These are phyloP conservation scores for Eleusine coracana DNA, from an alignment of 176 grass and related monocot species.

Conservation along the genomic window DNA sequence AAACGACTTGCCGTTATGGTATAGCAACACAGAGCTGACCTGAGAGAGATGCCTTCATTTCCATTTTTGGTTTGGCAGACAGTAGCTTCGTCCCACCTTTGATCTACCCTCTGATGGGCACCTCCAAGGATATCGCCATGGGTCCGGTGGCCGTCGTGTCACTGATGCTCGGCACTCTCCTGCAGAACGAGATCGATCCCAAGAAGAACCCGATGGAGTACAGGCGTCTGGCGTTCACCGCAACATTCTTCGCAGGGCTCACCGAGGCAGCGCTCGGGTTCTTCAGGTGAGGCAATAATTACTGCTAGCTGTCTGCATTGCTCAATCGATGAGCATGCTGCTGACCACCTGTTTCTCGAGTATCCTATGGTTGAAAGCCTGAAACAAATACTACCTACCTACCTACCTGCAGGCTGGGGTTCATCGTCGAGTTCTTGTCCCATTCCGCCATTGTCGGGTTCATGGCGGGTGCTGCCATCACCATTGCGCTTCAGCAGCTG, in stretches of 20 bases:
- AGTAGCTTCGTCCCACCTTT: constrained; percentile 83
- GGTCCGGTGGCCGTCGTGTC: constrained; percentile 83
- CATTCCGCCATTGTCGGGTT: constrained; percentile 89
- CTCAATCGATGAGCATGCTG: neutral
- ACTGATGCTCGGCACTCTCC: constrained; percentile 65
- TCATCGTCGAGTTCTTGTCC: constrained; percentile 86
- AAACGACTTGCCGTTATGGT: neutral
- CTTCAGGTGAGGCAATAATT: constrained; percentile 48
- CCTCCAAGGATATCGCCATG: constrained; percentile 80
- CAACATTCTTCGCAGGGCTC: constrained; percentile 74
- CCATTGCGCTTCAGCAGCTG: constrained; percentile 90
- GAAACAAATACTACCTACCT: neutral
- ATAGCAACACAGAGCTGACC: neutral
- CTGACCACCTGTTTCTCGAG: neutral
- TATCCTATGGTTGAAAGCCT: neutral
- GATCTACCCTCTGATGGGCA: constrained; percentile 74
- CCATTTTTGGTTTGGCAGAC: constrained; percentile 39
- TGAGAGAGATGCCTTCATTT: neutral
- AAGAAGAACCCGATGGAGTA: constrained; percentile 52
- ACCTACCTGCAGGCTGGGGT: constrained; percentile 65
- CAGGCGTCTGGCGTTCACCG: constrained; percentile 63
- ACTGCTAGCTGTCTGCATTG: neutral
- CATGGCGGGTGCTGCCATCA: constrained; percentile 83
- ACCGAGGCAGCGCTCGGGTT: constrained; percentile 71
- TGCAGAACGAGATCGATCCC: constrained; percentile 59